These are phyloP conservation scores for Salix arbutifolia DNA, from an alignment of 345 rosid species.

Conservation along the genomic window DNA sequence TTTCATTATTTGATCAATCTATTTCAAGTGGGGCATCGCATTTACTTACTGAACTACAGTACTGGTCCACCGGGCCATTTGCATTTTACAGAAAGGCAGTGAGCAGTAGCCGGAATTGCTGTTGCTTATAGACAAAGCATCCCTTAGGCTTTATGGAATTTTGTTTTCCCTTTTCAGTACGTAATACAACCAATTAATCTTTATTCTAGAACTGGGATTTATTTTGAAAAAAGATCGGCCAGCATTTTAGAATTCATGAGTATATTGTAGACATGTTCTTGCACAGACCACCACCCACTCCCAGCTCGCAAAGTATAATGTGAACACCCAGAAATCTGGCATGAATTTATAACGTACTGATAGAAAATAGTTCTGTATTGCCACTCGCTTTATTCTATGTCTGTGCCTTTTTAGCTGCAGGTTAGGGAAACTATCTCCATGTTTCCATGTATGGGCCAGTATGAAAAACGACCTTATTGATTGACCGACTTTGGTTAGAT, in stretches of 20 bases:
- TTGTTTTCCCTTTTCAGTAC: not conserved
- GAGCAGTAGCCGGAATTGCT: constrained; percentile 21
- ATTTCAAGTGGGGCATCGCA: constrained; percentile 10
- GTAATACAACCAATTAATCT: not conserved
- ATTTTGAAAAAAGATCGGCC: not conserved
- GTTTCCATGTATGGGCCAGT: not conserved
- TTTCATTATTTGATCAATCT: not conserved
- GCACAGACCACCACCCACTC: not conserved
- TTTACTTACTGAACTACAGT: constrained; percentile 5
- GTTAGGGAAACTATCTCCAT: not conserved
- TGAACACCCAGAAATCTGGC: not conserved
- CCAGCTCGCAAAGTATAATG: not conserved
- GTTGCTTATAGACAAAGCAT: constrained; percentile 42
- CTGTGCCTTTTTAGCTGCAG: not conserved
- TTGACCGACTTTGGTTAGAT: not conserved
- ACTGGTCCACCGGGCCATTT: constrained; percentile 17
- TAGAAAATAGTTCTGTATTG: not conserved
- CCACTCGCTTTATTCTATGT: not conserved
- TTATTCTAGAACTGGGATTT: not conserved
- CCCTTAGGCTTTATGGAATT: not conserved
- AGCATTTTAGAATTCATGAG: not conserved
- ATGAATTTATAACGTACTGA: not conserved
- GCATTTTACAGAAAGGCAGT: not conserved
- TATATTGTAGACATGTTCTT: not conserved
- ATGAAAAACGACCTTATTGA: not conserved